These are phyloP conservation scores for Epichloe glyceriae DNA, from an alignment of 2,329 filamentous ascomycete genomes.

Conservation along the genomic window DNA sequence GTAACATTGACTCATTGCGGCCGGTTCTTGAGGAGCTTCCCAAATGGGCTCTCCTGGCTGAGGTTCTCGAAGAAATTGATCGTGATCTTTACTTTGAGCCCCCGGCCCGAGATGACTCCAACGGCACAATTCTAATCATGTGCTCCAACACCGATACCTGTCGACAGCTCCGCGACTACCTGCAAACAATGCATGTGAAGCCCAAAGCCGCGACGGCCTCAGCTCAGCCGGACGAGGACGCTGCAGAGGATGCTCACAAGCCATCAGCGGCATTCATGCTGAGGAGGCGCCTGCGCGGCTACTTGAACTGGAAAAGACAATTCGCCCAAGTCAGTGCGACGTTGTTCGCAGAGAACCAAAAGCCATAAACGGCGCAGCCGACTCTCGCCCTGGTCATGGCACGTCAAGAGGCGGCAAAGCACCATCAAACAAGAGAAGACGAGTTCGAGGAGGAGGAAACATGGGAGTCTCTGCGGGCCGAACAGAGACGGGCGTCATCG, in stretches of 20 bases:
- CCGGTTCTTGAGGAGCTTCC: slow-evolving; percentile 88
- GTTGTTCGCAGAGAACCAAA: slow-evolving; percentile 69
- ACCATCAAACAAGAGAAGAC: slow-evolving; percentile 73
- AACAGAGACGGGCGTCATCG: slow-evolving; percentile 59
- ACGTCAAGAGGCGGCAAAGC: slow-evolving; percentile 44
- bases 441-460: slow-evolving; percentile 66
- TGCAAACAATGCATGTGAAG: slow-evolving; percentile 78
- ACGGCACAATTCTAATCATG: slow-evolving; percentile 91
- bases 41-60: slow-evolving; percentile 83
- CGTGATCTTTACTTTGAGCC: slow-evolving; percentile 79
- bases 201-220: slow-evolving; percentile 31
- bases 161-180: slow-evolving; percentile 76
- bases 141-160: slow-evolving; percentile 79
- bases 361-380: slow-evolving; percentile 55
- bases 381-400: slow-evolving; percentile 33
- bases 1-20: slow-evolving; percentile 47
- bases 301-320: slow-evolving; percentile 80
- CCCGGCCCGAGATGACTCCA: slow-evolving; percentile 63
- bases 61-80: slow-evolving; percentile 88
- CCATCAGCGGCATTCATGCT: slow-evolving; percentile 80
- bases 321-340: slow-evolving; percentile 74
- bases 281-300: slow-evolving; percentile 73
- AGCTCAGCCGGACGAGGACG: slow-evolving; percentile 20
- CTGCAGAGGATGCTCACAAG: slow-evolving; percentile 41
- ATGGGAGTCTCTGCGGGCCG: slow-evolving; percentile 45